A percentile compares a stretch with the other conserved stretches of the same genome.
phyloP scores from a whole-genome alignment of 306 rosid species.

The Casuarina glauca region DNA sequence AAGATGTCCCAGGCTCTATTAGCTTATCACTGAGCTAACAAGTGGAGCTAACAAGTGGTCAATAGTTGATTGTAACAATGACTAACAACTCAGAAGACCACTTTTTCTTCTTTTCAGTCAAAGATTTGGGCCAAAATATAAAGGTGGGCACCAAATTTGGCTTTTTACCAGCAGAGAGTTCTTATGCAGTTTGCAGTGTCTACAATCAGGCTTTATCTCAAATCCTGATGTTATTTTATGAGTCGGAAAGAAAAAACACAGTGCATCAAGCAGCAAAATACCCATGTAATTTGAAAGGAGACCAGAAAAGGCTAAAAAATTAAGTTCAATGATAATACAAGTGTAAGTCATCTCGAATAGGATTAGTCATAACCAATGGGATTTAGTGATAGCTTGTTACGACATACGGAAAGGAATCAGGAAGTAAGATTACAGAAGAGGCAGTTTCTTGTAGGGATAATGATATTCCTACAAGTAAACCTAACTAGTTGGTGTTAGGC shows the following conservation, averaged over 20 bases:
- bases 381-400: neutral
- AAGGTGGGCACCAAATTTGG: neutral
- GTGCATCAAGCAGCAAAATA: neutral
- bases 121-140: neutral
- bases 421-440: neutral
- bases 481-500: neutral
- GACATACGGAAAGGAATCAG: neutral
- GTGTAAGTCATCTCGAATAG: neutral
- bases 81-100: neutral
- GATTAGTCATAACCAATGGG: neutral
- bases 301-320: neutral
- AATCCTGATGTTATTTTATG: neutral
- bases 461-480: neutral
- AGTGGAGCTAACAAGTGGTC: too few relatives aligned
- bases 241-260: neutral
- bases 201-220: neutral
- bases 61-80: neutral
- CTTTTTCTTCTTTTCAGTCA: neutral
- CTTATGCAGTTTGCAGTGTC: neutral
- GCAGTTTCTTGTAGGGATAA: neutral
- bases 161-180: neutral
- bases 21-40: too few relatives aligned
- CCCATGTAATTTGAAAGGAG: neutral
- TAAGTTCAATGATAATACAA: neutral
- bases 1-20: too few relatives aligned